These are phyloP conservation scores for Septoria linicola DNA, from an alignment of 2,329 filamentous ascomycete genomes.

Conservation along the genomic window DNA sequence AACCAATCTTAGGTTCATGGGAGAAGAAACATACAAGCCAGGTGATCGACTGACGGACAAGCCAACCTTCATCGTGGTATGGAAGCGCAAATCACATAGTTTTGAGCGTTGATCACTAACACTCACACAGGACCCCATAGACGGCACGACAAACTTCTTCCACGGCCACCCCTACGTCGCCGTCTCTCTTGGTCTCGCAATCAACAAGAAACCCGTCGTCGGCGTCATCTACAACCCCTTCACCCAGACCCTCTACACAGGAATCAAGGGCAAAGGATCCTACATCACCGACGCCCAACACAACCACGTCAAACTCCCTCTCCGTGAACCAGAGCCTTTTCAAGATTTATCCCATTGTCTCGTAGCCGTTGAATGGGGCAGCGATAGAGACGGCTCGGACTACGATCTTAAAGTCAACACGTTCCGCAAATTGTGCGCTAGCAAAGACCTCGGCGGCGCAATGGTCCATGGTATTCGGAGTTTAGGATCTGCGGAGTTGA, in stretches of 20 bases:
- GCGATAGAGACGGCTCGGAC: slow-evolving; percentile 63
- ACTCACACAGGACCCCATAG: slow-evolving; percentile 69
- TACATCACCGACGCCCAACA: slow-evolving; percentile 44
- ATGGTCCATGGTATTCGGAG: slow-evolving; percentile 76
- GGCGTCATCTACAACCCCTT: slow-evolving; percentile 82
- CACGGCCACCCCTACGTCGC: slow-evolving; percentile 73
- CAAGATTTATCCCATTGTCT: slow-evolving; percentile 61
- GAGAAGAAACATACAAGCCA: slow-evolving; percentile 73
- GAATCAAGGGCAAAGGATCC: slow-evolving; percentile 65
- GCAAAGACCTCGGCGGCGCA: slow-evolving; percentile 61
- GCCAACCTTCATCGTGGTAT: slow-evolving; percentile 69
- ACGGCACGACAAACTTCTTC: slow-evolving; percentile 79
- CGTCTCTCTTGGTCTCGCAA: slow-evolving; percentile 71
- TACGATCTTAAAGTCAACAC: slow-evolving; percentile 67
- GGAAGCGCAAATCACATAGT: neutral
- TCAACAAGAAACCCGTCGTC: slow-evolving; percentile 61
- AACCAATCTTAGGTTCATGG: slow-evolving; percentile 68
- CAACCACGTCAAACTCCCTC: slow-evolving; percentile 44
- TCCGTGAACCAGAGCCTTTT: slow-evolving; percentile 54
- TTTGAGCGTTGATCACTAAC: too few relatives aligned
- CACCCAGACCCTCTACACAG: slow-evolving; percentile 67
- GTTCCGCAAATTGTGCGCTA: slow-evolving; percentile 56
- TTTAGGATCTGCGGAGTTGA: slow-evolving; percentile 71
- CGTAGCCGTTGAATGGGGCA: slow-evolving; percentile 73
- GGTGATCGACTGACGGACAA: slow-evolving; percentile 61